Evolutionary conservation across 257 asterid species (phyloP), one percentile per base, ranked within the genome.

Genomic region (Solanum ahanhuiri): DNA sequence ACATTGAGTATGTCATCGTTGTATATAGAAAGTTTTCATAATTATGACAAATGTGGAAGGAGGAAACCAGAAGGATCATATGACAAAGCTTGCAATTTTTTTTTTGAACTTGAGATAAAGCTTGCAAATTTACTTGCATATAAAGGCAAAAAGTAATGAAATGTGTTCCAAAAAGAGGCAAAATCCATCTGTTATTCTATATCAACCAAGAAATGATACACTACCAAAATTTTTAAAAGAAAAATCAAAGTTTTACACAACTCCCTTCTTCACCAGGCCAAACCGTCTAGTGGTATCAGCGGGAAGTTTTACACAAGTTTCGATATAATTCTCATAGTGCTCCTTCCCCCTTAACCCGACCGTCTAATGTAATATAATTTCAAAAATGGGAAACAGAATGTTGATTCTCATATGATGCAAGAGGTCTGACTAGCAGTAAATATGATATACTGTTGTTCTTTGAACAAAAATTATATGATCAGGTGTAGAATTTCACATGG

Each of bases 401-500:
- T 25, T 75, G 34, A 75, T 37, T 39, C 45, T 34, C 57, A 75
- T 75, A 75, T 6, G 1, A 75, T 75, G 82, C 18, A 30, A 22
- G 9, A 35, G 57, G 12, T 69, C 23, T 69, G 76, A 71, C 9
- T 71, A 34, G 28, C 45, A 33, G 48, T 0, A 34, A 33, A 41
- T 41, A 1, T 41, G 83, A 76, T 76, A 41, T 41, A 43, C 10
- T 54, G 63, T 28, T 73, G 82, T 7, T 45, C 10, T 79, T 45
- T 35, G 31, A 39, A 22, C 45, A 75, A 75, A 75, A 5, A 10
- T 9, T 28, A 48, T 51, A 81, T 48, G 67, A 51, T 28, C 69
- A 81, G 12, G 67, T 18, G 67, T 30, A 18, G 41, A 81, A 81
- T 28, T 66, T 90, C 89, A 91, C 86, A 83, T 23, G n/a, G 67